Base-by-base conservation (phyloP, 164 flowering plant genomes). In the Tetrastigma voinierianum region DNA sequence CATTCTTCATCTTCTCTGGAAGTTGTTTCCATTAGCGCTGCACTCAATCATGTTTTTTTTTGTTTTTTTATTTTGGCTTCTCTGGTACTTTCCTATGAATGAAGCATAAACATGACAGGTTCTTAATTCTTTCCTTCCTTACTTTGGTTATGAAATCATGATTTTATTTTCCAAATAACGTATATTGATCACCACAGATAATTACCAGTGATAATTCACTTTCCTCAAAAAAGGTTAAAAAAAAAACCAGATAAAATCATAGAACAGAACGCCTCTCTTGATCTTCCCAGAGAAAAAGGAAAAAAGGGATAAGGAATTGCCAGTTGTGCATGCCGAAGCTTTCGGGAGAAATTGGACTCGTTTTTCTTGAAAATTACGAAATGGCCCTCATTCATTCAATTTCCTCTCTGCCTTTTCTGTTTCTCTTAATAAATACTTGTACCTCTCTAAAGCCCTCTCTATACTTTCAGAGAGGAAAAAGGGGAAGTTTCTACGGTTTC, bases 21-120 rank as follows among this genome's bases (percentile, higher is more conserved):
- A 46, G 21, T 24, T 25, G 67, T 51, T 52, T 78, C 77, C 82
- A 63, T 57, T 79, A 65, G 68, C 79, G 82, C 80, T 83, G 76
- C 87, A 80, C 68, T 78, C 82, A 75, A 83, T 81, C n/a, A 83
- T 75, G 86, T 77, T 72, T 80, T 70, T 69, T 8, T 8, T n/a
- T n/a, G n/a, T n/a, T n/a, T n/a, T n/a, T n/a, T n/a, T n/a, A n/a
- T n/a, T n/a, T 46, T 57, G 19, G 17, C 46, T 45, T 2, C 45
- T 64, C 52, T 61, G 8, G 53, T 32, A 16, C 10, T 1, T 10
- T 16, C 9, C 18, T 48, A 9, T 48, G 3, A 1, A 11, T 14
- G 1, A 17, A 51, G 11, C 25, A 10, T 46, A 46, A 51, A 15
- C 55, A 48, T 3, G 44, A 13, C 55, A 62, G 43, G 20, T 62